These are phyloP conservation scores for Crucihimalaya himalaica DNA, from an alignment of 345 rosid species.

Conservation along the genomic window DNA sequence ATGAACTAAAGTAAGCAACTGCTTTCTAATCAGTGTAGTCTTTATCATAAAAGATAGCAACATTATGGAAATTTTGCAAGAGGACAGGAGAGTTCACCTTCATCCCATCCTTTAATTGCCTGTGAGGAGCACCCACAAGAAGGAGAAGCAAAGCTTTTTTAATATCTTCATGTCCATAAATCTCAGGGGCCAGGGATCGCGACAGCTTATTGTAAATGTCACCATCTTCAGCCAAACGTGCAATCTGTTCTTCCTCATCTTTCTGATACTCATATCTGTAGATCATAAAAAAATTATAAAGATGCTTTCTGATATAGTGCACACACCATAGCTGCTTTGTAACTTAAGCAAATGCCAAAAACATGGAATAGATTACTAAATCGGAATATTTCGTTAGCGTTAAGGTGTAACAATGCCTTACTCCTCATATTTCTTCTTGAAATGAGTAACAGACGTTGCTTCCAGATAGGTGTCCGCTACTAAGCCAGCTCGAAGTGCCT, in stretches of 20 bases:
- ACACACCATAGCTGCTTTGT: not conserved
- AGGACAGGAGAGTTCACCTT: slow-evolving; percentile 57
- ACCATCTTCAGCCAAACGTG: slow-evolving; percentile 92
- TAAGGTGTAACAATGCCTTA: slow-evolving; percentile 45
- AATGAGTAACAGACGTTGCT: slow-evolving; percentile 85
- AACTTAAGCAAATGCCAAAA: slow-evolving; percentile 8
- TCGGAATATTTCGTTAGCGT: not conserved
- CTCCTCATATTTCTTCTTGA: slow-evolving; percentile 98
- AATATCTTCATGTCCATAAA: slow-evolving; percentile 98
- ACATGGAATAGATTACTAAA: slow-evolving; percentile 13
- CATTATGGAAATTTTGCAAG: slow-evolving; percentile 1
- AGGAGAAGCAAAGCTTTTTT: slow-evolving; percentile 94
- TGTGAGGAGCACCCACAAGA: slow-evolving; percentile 96
- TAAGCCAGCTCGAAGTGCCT: slow-evolving; percentile 97
- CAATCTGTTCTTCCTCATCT: slow-evolving; percentile 88
- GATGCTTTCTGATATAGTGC: slow-evolving; percentile 15
- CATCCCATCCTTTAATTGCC: slow-evolving; percentile 95
- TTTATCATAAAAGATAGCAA: not conserved
- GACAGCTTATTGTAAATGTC: slow-evolving; percentile 94
- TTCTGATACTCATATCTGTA: slow-evolving; percentile 82
- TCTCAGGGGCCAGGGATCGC: slow-evolving; percentile 91
- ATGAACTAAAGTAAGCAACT: not conserved
- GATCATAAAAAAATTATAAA: slow-evolving; percentile 5
- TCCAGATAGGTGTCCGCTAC: slow-evolving; percentile 96
- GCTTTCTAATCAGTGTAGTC: slow-evolving; percentile 1